Evolutionary conservation across 2,329 filamentous ascomycete genomes (phyloP), one percentile per base, ranked within the genome.

Genomic region (Pseudocercospora fijiensis): DNA sequence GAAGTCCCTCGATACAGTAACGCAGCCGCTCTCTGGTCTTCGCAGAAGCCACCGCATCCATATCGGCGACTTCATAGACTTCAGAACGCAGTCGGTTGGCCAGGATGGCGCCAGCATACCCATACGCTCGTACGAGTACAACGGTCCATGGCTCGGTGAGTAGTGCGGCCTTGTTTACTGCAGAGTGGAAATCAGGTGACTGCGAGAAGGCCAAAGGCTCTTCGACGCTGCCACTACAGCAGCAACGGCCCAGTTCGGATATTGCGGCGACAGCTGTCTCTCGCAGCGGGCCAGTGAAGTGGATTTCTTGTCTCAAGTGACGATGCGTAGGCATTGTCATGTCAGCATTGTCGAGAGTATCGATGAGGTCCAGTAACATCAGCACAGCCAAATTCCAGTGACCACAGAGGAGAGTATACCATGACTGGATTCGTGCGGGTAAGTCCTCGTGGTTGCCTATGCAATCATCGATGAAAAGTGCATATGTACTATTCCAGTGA

Each of bases 121-220:
- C 61, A 53, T 66, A 66, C 11, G 64, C 58, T 18, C 65, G 63
- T 9, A 68, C 61, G 10, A 68, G 58, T 3, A 68, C 62, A 8
- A 64, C 60, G 16, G 67, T 67, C 67, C 67, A 68, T 11, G 67
- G 67, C 18, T 68, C 67, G 2, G 65, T 65, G n/a, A 68, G 65
- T 11, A 68, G 47, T n/a, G 67, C 67, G 16, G 65, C 67, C 55
- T 65, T 62, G 52, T 67, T 65, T 1, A 68, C 63, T 49, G 62
- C 65, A 33, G 65, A 61, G 47, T 68, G 67, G 41, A 68, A 68
- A 20, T 65, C 65, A 9, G 60, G 57, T 11, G 66, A 65, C 41
- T 64, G 53, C 13, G 65, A 57, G 57, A 65, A 65, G 6, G 62
- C 63, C 33, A 60, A 26, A n/a, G 63, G 56, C 16, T 57, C 57